A percentile compares a stretch with the other conserved stretches of the same genome.
These are phyloP conservation scores for Catharanthus roseus DNA, from an alignment of 257 asterid species.

Conservation along the genomic window DNA sequence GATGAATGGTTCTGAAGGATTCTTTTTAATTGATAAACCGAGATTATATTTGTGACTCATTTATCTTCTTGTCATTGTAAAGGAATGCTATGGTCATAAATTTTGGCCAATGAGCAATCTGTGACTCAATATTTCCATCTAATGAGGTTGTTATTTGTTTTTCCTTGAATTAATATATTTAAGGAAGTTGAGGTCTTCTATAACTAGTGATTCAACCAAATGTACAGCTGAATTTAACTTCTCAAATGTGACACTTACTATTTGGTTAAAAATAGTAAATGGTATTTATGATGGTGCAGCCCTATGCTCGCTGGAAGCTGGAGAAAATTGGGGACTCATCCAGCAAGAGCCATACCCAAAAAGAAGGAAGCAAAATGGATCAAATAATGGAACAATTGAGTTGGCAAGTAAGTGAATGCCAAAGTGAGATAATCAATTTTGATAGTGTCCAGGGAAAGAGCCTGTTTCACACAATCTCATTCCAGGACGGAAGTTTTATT, in stretches of 20 bases:
- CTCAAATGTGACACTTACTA: neutral
- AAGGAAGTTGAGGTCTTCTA: neutral
- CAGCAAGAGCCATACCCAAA: constrained; percentile 18
- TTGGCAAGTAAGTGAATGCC: constrained; percentile 22
- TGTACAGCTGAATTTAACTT: neutral
- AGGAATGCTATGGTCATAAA: neutral
- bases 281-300: constrained; percentile 41
- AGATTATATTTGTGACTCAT: neutral
- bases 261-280: constrained; percentile 14
- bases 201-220: neutral
- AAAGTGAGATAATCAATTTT: constrained; percentile 21
- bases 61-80: neutral
- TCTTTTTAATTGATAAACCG: neutral
- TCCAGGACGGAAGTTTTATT: constrained; percentile 72
- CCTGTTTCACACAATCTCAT: constrained; percentile 57
- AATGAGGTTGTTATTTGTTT: neutral
- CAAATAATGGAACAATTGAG: constrained; percentile 23
- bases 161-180: neutral
- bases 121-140: neutral
- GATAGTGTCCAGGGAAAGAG: constrained; percentile 30
- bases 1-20: neutral
- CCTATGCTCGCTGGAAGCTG: constrained; percentile 78
- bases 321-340: constrained; percentile 38
- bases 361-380: constrained; percentile 25
- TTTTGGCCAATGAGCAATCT: neutral